Conservation (phyloP, 2,329 filamentous ascomycete species). For the Xylariaceae sp. region DNA sequence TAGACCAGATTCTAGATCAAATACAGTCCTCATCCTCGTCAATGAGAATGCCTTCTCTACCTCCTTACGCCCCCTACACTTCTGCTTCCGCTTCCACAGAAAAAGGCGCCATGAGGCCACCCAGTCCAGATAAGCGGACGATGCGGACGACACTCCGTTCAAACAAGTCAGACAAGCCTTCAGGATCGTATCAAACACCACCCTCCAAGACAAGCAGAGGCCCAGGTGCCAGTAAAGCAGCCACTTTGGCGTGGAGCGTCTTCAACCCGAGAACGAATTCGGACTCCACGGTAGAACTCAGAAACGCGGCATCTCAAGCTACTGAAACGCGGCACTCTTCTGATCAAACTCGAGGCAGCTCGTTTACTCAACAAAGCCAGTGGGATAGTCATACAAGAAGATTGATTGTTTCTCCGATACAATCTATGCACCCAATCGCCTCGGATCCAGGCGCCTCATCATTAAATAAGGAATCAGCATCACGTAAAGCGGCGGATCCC, state of each 20-base stretch:
- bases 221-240: slow-evolving; percentile 55
- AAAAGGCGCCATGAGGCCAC: slow-evolving; percentile 41
- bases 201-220: slow-evolving; percentile 42
- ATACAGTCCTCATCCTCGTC: slow-evolving; percentile 25
- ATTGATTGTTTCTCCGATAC: slow-evolving; percentile 39
- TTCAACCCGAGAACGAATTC: slow-evolving; percentile 34
- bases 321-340: slow-evolving; percentile 29
- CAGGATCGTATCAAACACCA: slow-evolving; percentile 37
- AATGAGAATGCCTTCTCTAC: slow-evolving; percentile 24
- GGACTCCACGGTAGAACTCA: slow-evolving; percentile 24
- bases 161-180: slow-evolving; percentile 40
- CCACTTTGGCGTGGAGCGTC: slow-evolving; percentile 56
- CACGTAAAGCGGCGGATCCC: slow-evolving; percentile 39
- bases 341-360: slow-evolving; percentile 29
- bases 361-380: slow-evolving; percentile 33
- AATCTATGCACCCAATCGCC: slow-evolving; percentile 31
- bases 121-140: slow-evolving; percentile 55
- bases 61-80: slow-evolving; percentile 30
- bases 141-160: slow-evolving; percentile 58
- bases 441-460: slow-evolving; percentile 26
- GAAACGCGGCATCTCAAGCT: slow-evolving; percentile 12
- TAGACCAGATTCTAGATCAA: slow-evolving; percentile 24
- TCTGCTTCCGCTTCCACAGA: slow-evolving; percentile 12
- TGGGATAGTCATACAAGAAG: slow-evolving; percentile 54
- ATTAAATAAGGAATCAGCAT: slow-evolving; percentile 27